Base-by-base conservation (phyloP, 1,284 basidiomycete genomes). In the Exsudoporus floridanus region DNA sequence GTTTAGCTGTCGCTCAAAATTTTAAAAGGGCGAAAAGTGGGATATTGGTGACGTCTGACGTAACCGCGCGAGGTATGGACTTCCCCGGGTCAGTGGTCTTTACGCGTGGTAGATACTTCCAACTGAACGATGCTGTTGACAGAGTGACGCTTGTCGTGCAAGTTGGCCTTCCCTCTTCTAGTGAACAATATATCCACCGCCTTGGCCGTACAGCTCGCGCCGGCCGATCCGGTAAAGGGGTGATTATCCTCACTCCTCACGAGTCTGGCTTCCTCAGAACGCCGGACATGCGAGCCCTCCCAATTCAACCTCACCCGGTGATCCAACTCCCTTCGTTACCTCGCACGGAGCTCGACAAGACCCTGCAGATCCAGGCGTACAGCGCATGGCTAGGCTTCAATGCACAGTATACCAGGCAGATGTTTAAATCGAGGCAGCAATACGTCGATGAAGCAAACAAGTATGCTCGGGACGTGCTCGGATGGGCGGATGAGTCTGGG, bases 201-300 rank as follows among this genome's bases (percentile, higher is more conserved):
- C 90, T 96, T 14, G 94, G 94, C 19, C 83, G 94, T 50, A 96
- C 94, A 2, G 94, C 94, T 0, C 84, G 94, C 51, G 93, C 93
- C 0, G 90, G 62, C 75, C 82, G 67, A 81, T 86, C 56, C 78
- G 90, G 83, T 63, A 61, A 75, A 45, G 86, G 87, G 4, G 74
- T 86, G 28, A 68, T 88, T 35, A 67, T 88, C 50, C 77, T 88
- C 31, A 75, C 78, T 46, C 74, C 75, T 18, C 74, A 72, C 44
- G 86, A 89, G 60, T 53, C 69, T 12, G 75, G 72, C 57, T 88
- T 89, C 74, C 73, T 88, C 14, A 53, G 56, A 33, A 67, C 65
- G 16, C 63, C 67, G 3, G 76, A 71, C 7, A 76, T 85, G 58
- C 58, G 59, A 30, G 62, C 69, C 8, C 70, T 83, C 48, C 74